A percentile compares a stretch with the other conserved stretches of the same genome.
These are phyloP conservation scores for Jaapia argillacea DNA, from an alignment of 768 basidiomycete species.

Conservation along the genomic window DNA sequence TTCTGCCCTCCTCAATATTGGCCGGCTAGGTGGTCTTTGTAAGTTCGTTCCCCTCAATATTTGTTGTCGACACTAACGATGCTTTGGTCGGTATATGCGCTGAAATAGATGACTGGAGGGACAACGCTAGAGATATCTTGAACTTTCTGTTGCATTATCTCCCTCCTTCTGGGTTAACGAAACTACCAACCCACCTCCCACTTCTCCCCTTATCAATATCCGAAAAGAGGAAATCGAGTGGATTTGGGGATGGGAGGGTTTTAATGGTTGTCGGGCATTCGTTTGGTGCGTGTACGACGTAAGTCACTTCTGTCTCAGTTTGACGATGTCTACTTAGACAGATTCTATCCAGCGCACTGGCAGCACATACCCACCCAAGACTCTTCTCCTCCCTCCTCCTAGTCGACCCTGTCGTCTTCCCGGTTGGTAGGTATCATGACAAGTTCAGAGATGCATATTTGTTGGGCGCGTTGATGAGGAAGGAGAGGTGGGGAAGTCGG, in stretches of 20 bases:
- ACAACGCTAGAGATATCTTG: slow-evolving; percentile 68
- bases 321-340: slow-evolving; percentile 1
- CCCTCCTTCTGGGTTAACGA: too few relatives aligned
- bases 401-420: slow-evolving; percentile 64
- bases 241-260: slow-evolving; percentile 42
- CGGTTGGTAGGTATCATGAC: slow-evolving; percentile 3
- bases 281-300: slow-evolving; percentile 73
- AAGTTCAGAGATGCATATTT: slow-evolving; percentile 28
- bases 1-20: slow-evolving; percentile 57
- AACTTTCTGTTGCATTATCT: slow-evolving; percentile 69
- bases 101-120: slow-evolving; percentile 61
- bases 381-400: slow-evolving; percentile 68
- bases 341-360: slow-evolving; percentile 44
- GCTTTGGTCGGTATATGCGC: slow-evolving; percentile 49
- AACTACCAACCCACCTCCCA: neutral
- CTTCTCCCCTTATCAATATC: neutral
- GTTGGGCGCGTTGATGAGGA: slow-evolving; percentile 38
- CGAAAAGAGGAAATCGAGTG: slow-evolving; percentile 7
- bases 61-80: too few relatives aligned
- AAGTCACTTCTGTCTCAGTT: slow-evolving; percentile 16
- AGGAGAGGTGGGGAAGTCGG: slow-evolving; percentile 40
- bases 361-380: slow-evolving; percentile 49
- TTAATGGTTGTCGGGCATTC: slow-evolving; percentile 76
- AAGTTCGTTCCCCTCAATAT: slow-evolving; percentile 18
- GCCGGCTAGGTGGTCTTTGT: slow-evolving; percentile 49